These are phyloP conservation scores for Tubosaeta sp. DNA, from an alignment of 768 basidiomycete genomes.

Conservation along the genomic window DNA sequence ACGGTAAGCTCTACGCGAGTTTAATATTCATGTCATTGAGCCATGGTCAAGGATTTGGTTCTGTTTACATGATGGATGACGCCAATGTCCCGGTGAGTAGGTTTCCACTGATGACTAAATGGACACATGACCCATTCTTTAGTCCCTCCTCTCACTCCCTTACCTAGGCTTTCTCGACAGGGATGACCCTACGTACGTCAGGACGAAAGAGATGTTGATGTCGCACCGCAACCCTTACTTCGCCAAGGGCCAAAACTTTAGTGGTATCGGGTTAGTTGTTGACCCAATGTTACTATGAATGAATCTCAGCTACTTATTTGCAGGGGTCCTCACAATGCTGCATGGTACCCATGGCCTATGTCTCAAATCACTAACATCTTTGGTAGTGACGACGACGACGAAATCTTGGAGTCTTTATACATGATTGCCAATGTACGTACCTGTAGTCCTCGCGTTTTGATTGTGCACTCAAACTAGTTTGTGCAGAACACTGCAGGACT, in stretches of 20 bases:
- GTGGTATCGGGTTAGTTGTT: slow-evolving; percentile 67
- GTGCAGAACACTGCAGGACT: slow-evolving; percentile 65
- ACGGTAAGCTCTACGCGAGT: slow-evolving; percentile 40
- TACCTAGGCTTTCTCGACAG: slow-evolving; percentile 75
- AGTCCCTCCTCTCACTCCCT: slow-evolving; percentile 76
- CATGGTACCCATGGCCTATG: slow-evolving; percentile 83
- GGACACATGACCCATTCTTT: not conserved
- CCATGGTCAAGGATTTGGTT: slow-evolving; percentile 49
- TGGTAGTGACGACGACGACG: slow-evolving; percentile 67
- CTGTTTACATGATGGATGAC: slow-evolving; percentile 78
- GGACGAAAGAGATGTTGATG: slow-evolving; percentile 59
- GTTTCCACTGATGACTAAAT: not conserved
- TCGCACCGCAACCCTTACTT: slow-evolving; percentile 70
- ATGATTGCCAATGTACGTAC: slow-evolving; percentile 61
- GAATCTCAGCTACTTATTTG: slow-evolving; percentile 1
- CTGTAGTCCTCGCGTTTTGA: not conserved
- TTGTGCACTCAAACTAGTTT: not conserved
- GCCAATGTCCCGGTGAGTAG: slow-evolving; percentile 73
- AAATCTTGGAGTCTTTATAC: slow-evolving; percentile 61
- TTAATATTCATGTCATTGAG: not conserved
- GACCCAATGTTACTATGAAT: not conserved
- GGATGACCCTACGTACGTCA: slow-evolving; percentile 52
- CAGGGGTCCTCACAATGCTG: slow-evolving; percentile 72
- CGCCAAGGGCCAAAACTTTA: slow-evolving; percentile 57
- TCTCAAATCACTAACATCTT: slow-evolving; percentile 71